These are phyloP conservation scores for Colletotrichum tabaci DNA, from an alignment of 2,329 filamentous ascomycete species.

Conservation along the genomic window DNA sequence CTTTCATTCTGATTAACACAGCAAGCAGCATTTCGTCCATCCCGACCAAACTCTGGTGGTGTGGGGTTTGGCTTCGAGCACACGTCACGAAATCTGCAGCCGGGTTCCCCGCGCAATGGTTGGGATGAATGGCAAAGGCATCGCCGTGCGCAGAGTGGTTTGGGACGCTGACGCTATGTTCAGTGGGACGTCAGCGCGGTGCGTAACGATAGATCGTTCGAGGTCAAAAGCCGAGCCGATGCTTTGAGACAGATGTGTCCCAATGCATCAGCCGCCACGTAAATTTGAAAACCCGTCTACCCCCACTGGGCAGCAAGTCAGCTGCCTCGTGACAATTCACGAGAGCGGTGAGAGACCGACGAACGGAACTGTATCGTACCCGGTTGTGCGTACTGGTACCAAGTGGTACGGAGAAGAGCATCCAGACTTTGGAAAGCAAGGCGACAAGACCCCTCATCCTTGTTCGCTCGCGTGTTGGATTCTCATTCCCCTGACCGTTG, in stretches of 20 bases:
- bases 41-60: not conserved
- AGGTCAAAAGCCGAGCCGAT: conserved; percentile 28
- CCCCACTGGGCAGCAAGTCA: conserved; percentile 36
- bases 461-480: conserved; percentile 38
- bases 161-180: not conserved
- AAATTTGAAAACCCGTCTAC: conserved; percentile 1
- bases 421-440: conserved; percentile 6
- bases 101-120: not conserved
- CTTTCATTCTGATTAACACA: not conserved
- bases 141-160: not conserved
- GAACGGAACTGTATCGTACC: not conserved
- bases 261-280: conserved; percentile 16
- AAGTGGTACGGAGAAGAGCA: not conserved
- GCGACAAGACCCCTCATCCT: conserved; percentile 24
- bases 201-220: conserved; percentile 8
- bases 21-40: not conserved
- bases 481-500: conserved; percentile 35
- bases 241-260: conserved; percentile 16
- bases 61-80: conserved; percentile 15
- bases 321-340: conserved; percentile 27
- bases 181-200: conserved; percentile 9
- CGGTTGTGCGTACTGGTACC: conserved; percentile 15
- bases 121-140: conserved; percentile 7
- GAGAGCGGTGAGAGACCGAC: conserved; percentile 36
- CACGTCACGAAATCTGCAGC: conserved; percentile 7